A percentile compares a stretch with the other conserved stretches of the same genome.
These are phyloP conservation scores for Carpinus viminea DNA, from an alignment of 306 rosid species.

Conservation along the genomic window DNA sequence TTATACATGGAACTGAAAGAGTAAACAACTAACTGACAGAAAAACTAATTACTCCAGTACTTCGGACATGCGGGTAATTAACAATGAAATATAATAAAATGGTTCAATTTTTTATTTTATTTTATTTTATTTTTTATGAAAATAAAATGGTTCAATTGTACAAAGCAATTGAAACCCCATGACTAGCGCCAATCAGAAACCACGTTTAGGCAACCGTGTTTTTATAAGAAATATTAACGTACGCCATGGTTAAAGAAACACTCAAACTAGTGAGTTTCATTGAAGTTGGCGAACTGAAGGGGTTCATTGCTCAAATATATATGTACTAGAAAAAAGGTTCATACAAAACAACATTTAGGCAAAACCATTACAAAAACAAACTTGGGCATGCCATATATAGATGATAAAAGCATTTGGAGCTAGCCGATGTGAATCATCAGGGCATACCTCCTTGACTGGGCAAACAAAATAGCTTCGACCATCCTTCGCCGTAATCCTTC, in stretches of 20 bases:
- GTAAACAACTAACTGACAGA: too few relatives aligned
- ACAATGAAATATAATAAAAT: not conserved
- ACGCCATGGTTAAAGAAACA: not conserved
- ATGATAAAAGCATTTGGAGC: not conserved
- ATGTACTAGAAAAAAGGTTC: too few relatives aligned
- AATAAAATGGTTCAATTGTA: not conserved
- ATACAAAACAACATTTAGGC: not conserved
- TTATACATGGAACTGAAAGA: too few relatives aligned
- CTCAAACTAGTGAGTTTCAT: not conserved
- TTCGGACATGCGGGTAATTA: not conserved
- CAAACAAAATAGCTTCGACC: conserved; percentile 29
- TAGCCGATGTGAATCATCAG: not conserved
- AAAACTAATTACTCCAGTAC: not conserved
- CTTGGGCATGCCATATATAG: too few relatives aligned
- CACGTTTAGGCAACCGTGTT: not conserved
- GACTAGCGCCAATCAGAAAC: not conserved
- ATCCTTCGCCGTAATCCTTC: not conserved
- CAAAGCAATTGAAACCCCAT: not conserved
- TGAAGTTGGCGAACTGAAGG: not conserved
- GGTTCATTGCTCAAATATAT: too few relatives aligned
- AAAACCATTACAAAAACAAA: too few relatives aligned
- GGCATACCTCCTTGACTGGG: conserved; percentile 44
- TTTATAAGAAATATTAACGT: not conserved
- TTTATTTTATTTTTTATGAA: too few relatives aligned
- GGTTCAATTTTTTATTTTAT: too few relatives aligned